Evolutionary conservation across 352 stramenopile species (phyloP).

Genomic region (Globisporangium cylindrosporum): DNA sequence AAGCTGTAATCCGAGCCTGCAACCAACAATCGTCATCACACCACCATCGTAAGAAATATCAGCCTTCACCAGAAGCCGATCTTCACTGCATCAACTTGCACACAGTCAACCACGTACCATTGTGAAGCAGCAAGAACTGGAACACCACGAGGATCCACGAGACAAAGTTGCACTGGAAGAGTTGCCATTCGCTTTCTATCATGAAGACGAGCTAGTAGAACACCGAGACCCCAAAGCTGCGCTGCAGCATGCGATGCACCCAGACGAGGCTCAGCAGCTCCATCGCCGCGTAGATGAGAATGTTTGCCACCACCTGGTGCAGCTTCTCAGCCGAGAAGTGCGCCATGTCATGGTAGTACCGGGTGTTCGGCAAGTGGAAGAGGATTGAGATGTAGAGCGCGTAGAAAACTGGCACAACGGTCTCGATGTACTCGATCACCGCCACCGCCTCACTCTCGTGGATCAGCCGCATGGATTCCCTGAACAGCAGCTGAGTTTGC

Average conservation of each 20-base stretch:
- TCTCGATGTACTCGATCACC: slow-evolving; percentile 29
- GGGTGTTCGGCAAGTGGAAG: slow-evolving; percentile 12
- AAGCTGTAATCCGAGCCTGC: too few relatives aligned
- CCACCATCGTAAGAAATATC: too few relatives aligned
- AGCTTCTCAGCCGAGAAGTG: slow-evolving; percentile 3
- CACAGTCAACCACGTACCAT: too few relatives aligned
- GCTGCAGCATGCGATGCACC: slow-evolving; percentile 16
- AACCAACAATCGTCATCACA: too few relatives aligned
- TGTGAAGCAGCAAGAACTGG: not conserved
- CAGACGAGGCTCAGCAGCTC: slow-evolving; percentile 19
- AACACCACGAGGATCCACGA: slow-evolving; percentile 1
- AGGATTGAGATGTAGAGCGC: slow-evolving; percentile 20
- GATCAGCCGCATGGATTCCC: too few relatives aligned
- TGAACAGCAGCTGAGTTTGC: too few relatives aligned
- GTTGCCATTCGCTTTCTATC: not conserved
- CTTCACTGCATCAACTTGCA: too few relatives aligned
- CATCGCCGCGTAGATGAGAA: slow-evolving; percentile 22
- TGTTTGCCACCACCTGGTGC: slow-evolving; percentile 13
- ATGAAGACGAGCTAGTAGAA: slow-evolving; percentile 27
- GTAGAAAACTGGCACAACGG: slow-evolving; percentile 26
- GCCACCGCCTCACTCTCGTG: slow-evolving; percentile 21
- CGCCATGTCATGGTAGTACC: slow-evolving; percentile 16
- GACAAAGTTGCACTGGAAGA: not conserved
- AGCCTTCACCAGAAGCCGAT: too few relatives aligned
- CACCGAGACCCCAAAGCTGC: slow-evolving; percentile 14